These are phyloP conservation scores for Cordyceps cateniannulata DNA, from an alignment of 2,329 filamentous ascomycete genomes.

Conservation along the genomic window DNA sequence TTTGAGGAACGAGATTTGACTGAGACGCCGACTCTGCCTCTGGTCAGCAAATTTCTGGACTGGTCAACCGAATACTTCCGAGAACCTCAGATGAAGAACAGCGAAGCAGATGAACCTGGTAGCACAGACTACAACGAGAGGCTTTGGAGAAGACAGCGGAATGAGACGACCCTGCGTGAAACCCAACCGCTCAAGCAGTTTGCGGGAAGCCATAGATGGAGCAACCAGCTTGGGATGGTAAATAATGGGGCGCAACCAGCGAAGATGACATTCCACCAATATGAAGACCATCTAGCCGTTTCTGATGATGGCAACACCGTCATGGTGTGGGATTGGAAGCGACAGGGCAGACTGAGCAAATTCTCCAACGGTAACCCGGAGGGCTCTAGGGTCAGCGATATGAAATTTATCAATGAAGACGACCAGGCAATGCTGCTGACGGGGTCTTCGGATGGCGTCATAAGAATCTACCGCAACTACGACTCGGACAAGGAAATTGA, in stretches of 20 bases:
- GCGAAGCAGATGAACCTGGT: constrained; percentile 91
- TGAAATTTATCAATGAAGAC: constrained; percentile 97
- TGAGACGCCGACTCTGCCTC: constrained; percentile 58
- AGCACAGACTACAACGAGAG: constrained; percentile 95
- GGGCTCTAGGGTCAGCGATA: constrained; percentile 86
- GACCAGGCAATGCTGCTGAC: constrained; percentile 93
- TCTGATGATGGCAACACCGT: constrained; percentile 90
- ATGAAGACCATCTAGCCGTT: constrained; percentile 90
- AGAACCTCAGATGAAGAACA: constrained; percentile 95
- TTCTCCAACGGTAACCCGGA: constrained; percentile 94
- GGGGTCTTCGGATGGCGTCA: constrained; percentile 88
- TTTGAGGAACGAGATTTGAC: constrained; percentile 59
- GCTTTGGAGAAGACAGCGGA: constrained; percentile 85
- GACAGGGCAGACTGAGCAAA: constrained; percentile 64
- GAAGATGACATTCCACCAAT: constrained; percentile 96
- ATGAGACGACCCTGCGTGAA: constrained; percentile 84
- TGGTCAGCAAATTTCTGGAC: constrained; percentile 79
- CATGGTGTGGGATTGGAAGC: constrained; percentile 89
- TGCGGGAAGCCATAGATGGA: constrained; percentile 82
- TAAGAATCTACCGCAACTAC: constrained; percentile 90
- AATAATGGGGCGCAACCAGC: constrained; percentile 85
- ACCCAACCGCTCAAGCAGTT: constrained; percentile 91
- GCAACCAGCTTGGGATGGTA: constrained; percentile 72
- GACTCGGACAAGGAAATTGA: constrained; percentile 70
- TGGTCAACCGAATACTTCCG: constrained; percentile 98